Conservation (phyloP, 1,284 basidiomycete species). For the Heterobasidion annosum region DNA sequence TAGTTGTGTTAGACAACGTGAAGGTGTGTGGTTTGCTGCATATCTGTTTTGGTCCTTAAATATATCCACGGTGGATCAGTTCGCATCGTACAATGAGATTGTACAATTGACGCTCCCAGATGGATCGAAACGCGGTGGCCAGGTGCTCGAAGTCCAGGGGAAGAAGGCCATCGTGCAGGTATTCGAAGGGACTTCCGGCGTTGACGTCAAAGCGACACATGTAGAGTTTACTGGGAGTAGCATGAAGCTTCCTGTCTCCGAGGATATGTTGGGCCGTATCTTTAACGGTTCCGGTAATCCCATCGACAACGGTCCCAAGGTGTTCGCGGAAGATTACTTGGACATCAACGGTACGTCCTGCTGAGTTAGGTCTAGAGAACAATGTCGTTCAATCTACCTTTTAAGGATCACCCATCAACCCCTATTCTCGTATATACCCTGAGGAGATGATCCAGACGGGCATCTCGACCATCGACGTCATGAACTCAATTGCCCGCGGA, state of each 20-base stretch:
- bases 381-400: background rate
- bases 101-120: constrained; percentile 95
- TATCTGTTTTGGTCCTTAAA: constrained; percentile 4
- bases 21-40: constrained; percentile 49
- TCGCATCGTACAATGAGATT: constrained; percentile 99
- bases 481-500: constrained; percentile 99
- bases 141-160: constrained; percentile 97
- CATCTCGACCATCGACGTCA: constrained; percentile 97
- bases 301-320: constrained; percentile 97
- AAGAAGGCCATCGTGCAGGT: constrained; percentile 99
- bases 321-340: constrained; percentile 98
- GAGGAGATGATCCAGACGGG: constrained; percentile 99
- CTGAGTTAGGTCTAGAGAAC: background rate
- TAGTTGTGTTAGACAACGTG: constrained; percentile 98
- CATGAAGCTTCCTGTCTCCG: constrained; percentile 99
- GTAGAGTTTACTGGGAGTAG: constrained; percentile 97
- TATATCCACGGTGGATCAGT: constrained; percentile 36
- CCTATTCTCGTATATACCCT: constrained; percentile 98
- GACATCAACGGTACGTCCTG: constrained; percentile 87
- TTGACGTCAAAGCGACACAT: constrained; percentile 96
- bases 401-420: constrained; percentile 96
- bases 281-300: constrained; percentile 99
- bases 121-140: constrained; percentile 90
- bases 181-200: constrained; percentile 97
- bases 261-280: constrained; percentile 98